phyloP scores from a whole-genome alignment of 2,329 filamentous ascomycete species.

The Pseudopithomyces maydicus region DNA sequence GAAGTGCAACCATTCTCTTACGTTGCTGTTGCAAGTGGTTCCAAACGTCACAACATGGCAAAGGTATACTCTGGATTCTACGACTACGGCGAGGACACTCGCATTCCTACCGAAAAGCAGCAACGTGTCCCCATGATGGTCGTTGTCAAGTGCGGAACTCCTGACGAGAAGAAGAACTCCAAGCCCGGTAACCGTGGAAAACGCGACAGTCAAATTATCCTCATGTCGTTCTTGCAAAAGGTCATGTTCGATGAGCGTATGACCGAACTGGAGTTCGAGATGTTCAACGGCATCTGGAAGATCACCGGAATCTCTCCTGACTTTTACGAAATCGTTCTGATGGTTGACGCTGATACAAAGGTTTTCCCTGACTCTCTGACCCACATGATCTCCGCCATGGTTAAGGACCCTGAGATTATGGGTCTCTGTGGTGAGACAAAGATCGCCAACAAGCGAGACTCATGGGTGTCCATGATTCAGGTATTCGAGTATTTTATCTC shows the following conservation, averaged over 20 bases:
- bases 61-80: slow-evolving; percentile 99
- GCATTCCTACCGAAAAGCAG: slow-evolving; percentile 83
- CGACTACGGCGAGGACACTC: slow-evolving; percentile 84
- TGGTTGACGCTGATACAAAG: slow-evolving; percentile 99
- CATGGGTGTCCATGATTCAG: slow-evolving; percentile 97
- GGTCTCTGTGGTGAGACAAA: slow-evolving; percentile 98
- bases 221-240: slow-evolving; percentile 99
- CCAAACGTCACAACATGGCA: slow-evolving; percentile 99
- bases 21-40: slow-evolving; percentile 91
- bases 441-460: slow-evolving; percentile 96
- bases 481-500: slow-evolving; percentile 99
- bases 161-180: slow-evolving; percentile 76
- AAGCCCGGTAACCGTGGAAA: slow-evolving; percentile 98
- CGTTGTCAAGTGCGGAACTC: slow-evolving; percentile 93
- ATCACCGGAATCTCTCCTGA: slow-evolving; percentile 98
- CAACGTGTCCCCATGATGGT: slow-evolving; percentile 98
- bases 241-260: slow-evolving; percentile 99
- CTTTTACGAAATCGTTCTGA: slow-evolving; percentile 96
- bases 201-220: slow-evolving; percentile 96
- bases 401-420: slow-evolving; percentile 99
- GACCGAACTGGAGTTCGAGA: slow-evolving; percentile 98
- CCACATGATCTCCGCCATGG: slow-evolving; percentile 99
- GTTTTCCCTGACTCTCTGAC: slow-evolving; percentile 98
- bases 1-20: slow-evolving; percentile 93
- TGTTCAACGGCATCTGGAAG: slow-evolving; percentile 99